Conservation (phyloP, 495 filamentous ascomycete genomes). For the Bathelium albidoporum region DNA sequence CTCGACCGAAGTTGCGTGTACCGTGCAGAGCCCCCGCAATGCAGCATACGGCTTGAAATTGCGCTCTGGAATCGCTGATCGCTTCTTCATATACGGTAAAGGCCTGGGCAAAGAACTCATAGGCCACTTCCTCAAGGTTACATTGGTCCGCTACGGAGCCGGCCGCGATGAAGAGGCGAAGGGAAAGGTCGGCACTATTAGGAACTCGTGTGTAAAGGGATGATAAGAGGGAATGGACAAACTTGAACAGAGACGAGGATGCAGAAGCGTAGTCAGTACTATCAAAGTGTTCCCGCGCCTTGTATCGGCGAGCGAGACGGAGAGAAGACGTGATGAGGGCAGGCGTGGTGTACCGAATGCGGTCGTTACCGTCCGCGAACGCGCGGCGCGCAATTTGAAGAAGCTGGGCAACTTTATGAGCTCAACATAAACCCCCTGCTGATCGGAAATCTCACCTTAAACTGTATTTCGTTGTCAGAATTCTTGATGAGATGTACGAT, state of each 20-base stretch:
- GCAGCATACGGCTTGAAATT: constrained; percentile 95
- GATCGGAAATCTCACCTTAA: constrained; percentile 46
- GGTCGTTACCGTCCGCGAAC: constrained; percentile 85
- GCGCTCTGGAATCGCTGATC: constrained; percentile 85
- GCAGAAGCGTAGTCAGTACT: constrained; percentile 92
- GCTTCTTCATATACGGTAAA: constrained; percentile 97
- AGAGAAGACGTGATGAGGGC: constrained; percentile 84
- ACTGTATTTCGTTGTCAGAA: constrained; percentile 82
- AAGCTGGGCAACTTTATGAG: constrained; percentile 42
- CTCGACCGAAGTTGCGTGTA: constrained; percentile 77
- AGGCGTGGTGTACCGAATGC: constrained; percentile 89
- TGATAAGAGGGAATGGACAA: constrained; percentile 78
- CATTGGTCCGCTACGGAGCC: constrained; percentile 90
- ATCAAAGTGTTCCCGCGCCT: constrained; percentile 84
- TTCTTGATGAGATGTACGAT: constrained; percentile 79
- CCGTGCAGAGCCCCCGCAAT: constrained; percentile 83
- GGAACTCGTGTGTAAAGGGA: constrained; percentile 83
- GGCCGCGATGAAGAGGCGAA: constrained; percentile 82
- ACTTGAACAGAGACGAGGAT: constrained; percentile 82
- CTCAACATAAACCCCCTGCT: not conserved
- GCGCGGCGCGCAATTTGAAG: constrained; percentile 82
- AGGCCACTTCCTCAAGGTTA: constrained; percentile 87
- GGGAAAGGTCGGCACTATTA: constrained; percentile 71
- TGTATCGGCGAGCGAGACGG: constrained; percentile 81
- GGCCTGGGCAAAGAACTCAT: constrained; percentile 97